phyloP scores from a whole-genome alignment of 2,329 filamentous ascomycete species.

The Aspergillus jensenii region DNA sequence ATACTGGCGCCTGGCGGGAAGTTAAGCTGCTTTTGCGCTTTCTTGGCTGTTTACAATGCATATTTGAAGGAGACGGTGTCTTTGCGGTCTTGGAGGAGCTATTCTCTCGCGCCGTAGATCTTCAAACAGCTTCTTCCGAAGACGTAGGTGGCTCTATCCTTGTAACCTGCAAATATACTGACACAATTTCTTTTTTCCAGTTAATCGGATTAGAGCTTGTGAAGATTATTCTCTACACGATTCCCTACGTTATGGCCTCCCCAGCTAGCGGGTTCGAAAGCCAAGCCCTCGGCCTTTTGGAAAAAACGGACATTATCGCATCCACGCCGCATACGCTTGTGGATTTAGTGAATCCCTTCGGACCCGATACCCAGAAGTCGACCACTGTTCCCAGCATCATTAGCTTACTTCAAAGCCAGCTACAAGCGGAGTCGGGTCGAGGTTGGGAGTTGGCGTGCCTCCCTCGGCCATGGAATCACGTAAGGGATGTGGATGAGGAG shows the following conservation, averaged over 20 bases:
- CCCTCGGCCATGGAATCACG: conserved; percentile 54
- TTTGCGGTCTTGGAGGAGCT: conserved; percentile 84
- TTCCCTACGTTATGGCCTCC: conserved; percentile 83
- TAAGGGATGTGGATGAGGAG: conserved; percentile 43
- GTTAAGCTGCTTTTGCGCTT: conserved; percentile 91
- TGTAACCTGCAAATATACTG: conserved; percentile 7
- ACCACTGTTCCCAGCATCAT: conserved; percentile 70
- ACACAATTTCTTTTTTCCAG: conserved; percentile 35
- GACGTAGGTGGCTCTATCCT: conserved; percentile 63
- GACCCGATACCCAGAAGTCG: conserved; percentile 59
- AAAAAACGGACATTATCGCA: conserved; percentile 93
- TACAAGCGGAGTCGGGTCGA: conserved; percentile 71
- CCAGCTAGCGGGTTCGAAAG: conserved; percentile 68
- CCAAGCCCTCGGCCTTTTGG: conserved; percentile 75
- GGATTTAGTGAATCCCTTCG: conserved; percentile 81
- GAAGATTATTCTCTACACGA: conserved; percentile 92
- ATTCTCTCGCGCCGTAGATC: conserved; percentile 85
- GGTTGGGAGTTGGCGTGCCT: conserved; percentile 73
- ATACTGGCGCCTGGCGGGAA: conserved; percentile 77
- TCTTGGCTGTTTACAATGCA: conserved; percentile 77
- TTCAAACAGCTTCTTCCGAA: conserved; percentile 89
- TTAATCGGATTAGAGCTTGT: conserved; percentile 77
- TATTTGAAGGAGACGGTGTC: conserved; percentile 80
- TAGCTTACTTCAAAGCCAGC: conserved; percentile 78
- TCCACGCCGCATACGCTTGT: conserved; percentile 84